Evolutionary conservation across 2,329 filamentous ascomycete genomes (phyloP).

Genomic region (Teratosphaeria nubilosa): DNA sequence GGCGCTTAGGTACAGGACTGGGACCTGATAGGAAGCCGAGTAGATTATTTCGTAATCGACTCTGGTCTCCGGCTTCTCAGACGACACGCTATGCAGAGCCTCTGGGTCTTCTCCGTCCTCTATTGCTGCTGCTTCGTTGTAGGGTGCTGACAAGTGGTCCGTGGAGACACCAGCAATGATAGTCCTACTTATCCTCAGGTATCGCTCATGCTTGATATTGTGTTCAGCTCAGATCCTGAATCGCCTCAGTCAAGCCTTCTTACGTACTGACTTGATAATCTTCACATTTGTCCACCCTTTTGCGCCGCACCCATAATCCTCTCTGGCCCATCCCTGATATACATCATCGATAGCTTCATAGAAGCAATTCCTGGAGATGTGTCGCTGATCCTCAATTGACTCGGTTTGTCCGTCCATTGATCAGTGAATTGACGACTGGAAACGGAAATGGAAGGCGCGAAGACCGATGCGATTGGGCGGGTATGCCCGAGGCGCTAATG

Average conservation of each 20-base stretch:
- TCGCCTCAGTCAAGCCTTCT: neutral
- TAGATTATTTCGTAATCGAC: conserved; percentile 31
- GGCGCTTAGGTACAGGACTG: conserved; percentile 33
- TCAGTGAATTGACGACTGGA: neutral
- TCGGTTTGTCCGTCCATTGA: neutral
- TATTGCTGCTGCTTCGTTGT: neutral
- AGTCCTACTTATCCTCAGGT: neutral
- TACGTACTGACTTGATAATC: neutral
- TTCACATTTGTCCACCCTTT: neutral
- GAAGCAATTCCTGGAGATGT: neutral
- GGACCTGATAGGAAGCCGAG: conserved; percentile 36
- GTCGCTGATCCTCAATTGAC: neutral
- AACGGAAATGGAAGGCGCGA: neutral
- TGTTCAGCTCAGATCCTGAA: neutral
- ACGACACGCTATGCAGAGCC: neutral
- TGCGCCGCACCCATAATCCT: neutral
- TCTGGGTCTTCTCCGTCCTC: neutral
- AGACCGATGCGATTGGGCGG: neutral
- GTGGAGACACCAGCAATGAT: neutral
- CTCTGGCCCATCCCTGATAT: neutral
- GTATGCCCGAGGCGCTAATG: neutral
- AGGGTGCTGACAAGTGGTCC: neutral
- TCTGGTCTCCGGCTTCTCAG: neutral
- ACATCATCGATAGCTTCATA: neutral
- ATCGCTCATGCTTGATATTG: neutral